Percentiles rank a stretch among this genome's conserved stretches.
phyloP scores from a whole-genome alignment of 805 yeast genomes.

The Brettanomyces sp. region DNA sequence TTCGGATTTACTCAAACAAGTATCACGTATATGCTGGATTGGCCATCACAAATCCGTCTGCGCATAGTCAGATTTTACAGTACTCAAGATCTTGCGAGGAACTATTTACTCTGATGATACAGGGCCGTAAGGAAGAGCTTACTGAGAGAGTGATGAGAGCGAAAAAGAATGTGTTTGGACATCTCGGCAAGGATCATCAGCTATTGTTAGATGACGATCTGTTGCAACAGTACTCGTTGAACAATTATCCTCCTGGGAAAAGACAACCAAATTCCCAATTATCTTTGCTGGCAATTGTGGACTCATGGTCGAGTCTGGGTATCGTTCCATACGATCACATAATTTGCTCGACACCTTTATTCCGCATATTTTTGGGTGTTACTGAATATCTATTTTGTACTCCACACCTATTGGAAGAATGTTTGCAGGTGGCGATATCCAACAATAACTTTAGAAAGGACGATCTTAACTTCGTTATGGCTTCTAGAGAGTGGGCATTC shows the following conservation, averaged over 20 bases:
- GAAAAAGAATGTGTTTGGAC: conserved; percentile 67
- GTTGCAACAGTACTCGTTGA: conserved; percentile 69
- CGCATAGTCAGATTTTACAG: conserved; percentile 84
- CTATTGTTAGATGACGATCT: conserved; percentile 68
- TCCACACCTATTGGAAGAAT: conserved; percentile 72
- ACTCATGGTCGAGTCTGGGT: conserved; percentile 79
- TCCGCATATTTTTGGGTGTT: conserved; percentile 88
- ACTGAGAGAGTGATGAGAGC: conserved; percentile 53
- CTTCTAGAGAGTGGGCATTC: conserved; percentile 84
- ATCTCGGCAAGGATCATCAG: conserved; percentile 44
- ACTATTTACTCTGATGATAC: conserved; percentile 74
- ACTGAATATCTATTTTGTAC: conserved; percentile 85
- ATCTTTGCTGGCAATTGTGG: conserved; percentile 82
- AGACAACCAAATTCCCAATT: conserved; percentile 81
- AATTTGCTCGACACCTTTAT: conserved; percentile 90
- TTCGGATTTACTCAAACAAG: conserved; percentile 84
- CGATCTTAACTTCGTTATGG: conserved; percentile 85
- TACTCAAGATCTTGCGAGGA: conserved; percentile 81
- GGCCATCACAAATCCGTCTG: conserved; percentile 92
- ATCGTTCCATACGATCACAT: conserved; percentile 95
- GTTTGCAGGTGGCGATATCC: conserved; percentile 60
- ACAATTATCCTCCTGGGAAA: conserved; percentile 59
- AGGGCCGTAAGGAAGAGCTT: conserved; percentile 52
- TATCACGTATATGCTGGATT: conserved; percentile 99
- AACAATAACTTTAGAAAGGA: conserved; percentile 72